Evolutionary conservation across 352 stramenopile genomes (phyloP), one percentile per base, ranked within the genome.

Genomic region (Globisporangium echinulatum): DNA sequence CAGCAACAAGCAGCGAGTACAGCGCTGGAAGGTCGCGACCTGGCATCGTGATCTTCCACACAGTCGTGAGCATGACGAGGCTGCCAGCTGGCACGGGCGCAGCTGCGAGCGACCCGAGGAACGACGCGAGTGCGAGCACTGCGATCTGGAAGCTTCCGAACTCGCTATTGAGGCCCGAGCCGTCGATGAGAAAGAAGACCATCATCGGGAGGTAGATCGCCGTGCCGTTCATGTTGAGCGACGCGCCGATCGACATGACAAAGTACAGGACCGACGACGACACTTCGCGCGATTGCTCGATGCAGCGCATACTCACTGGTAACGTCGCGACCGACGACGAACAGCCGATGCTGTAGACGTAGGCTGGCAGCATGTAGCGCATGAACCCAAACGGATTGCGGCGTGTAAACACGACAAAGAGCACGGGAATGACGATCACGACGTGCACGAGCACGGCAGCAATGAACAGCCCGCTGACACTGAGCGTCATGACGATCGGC

Each of bases 351-450:
- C 66, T 74, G 59, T 85, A 88, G 50, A 94, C 70, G 64, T 85
- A 91, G 10, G 78, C 80, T 1, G 84, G 82, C 1, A 86, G 4
- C 53, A 93, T 70, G 55, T 91, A 70, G 36, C 55, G 54, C 73
- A 93, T 94, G 70, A 79, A 92, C 10, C 55, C 43, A 72, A 86
- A 90, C 61, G 84, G 84, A 57, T 91, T 94, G 42, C 63, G 71
- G 36, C 68, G 70, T 13, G 82, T 88, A 49, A 82, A 70, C n/a
- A 78, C 14, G 54, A 74, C 62, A 50, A 88, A 87, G n/a, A 87
- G 51, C 5, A 70, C 8, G 0, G 84, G 84, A 50, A 92, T 55
- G 15, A 90, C 60, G 39, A 94, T 63, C 10, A 88, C 43, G 62
- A 85, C 76, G 69, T 94, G 84, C 8, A 88, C 62, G 7, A 81